Evolutionary conservation across 2,329 filamentous ascomycete genomes (phyloP).

Genomic region (Aureobasidium sp.): DNA sequence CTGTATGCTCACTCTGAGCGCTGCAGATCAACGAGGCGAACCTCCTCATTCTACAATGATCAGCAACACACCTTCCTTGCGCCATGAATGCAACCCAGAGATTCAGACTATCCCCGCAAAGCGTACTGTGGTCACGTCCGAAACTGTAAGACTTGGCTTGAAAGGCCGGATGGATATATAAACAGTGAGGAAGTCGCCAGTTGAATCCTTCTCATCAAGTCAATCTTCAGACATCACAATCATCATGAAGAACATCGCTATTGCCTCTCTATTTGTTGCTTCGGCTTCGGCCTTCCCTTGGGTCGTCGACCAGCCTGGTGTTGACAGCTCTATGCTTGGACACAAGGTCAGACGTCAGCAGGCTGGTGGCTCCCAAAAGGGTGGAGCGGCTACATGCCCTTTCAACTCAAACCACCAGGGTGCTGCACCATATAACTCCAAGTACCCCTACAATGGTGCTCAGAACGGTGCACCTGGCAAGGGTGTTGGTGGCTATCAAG

Average conservation of each 20-base stretch:
- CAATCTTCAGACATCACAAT: neutral
- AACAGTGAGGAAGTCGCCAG: neutral
- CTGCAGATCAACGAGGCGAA: neutral
- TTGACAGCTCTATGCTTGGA: conserved; percentile 30
- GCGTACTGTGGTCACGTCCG: neutral
- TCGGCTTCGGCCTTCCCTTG: conserved; percentile 34
- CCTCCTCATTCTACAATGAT: neutral
- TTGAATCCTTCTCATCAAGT: neutral
- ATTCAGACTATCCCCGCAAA: neutral
- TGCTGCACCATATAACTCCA: conserved; percentile 29
- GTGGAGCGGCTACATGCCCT: conserved; percentile 29
- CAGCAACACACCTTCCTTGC: neutral
- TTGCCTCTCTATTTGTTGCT: conserved; percentile 23
- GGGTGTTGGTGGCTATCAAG: conserved; percentile 37
- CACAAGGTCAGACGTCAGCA: conserved; percentile 27
- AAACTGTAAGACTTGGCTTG: neutral
- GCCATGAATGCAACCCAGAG: neutral
- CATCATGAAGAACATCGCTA: conserved; percentile 23
- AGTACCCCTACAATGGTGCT: conserved; percentile 38
- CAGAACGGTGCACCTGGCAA: conserved; percentile 37
- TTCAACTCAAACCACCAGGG: conserved; percentile 35
- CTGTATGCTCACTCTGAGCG: neutral
- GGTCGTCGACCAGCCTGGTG: conserved; percentile 31
- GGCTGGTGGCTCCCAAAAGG: conserved; percentile 22
- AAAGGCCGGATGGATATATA: neutral